A percentile compares a stretch with the other conserved stretches of the same genome.
Conservation (phyloP, 2,329 filamentous ascomycete species). For the Fusarium secorum region DNA sequence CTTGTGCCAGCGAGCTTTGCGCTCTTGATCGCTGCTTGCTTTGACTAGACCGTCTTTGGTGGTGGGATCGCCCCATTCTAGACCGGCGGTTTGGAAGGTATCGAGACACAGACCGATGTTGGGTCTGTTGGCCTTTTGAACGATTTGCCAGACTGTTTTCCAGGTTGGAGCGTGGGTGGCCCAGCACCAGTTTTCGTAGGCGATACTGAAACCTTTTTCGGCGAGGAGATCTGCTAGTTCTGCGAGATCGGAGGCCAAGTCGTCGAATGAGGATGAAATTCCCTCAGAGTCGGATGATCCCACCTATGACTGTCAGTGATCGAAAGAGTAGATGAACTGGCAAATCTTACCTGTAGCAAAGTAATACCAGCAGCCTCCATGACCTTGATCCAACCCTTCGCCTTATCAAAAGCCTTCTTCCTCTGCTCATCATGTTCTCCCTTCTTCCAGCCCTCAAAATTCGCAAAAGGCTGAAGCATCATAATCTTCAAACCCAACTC, state of each 20-base stretch:
- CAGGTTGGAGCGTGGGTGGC: slow-evolving; percentile 73
- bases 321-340: rapidly evolving
- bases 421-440: slow-evolving; percentile 59
- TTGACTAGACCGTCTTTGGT: slow-evolving; percentile 67
- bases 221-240: slow-evolving; percentile 70
- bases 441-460: slow-evolving; percentile 77
- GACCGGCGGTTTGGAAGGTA: slow-evolving; percentile 77
- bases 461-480: slow-evolving; percentile 78
- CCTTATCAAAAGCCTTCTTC: slow-evolving; percentile 68
- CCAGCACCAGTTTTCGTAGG: slow-evolving; percentile 88
- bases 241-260: slow-evolving; percentile 67
- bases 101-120: slow-evolving; percentile 81
- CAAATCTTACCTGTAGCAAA: slow-evolving; percentile 66
- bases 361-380: slow-evolving; percentile 75
- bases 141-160: slow-evolving; percentile 75
- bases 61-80: slow-evolving; percentile 77
- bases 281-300: slow-evolving; percentile 64
- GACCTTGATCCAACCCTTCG: slow-evolving; percentile 72
- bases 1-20: slow-evolving; percentile 59
- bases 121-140: slow-evolving; percentile 65
- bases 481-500: slow-evolving; percentile 66
- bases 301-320: slow-evolving; percentile 53
- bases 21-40: slow-evolving; percentile 48
- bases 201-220: slow-evolving; percentile 65
- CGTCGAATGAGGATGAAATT: slow-evolving; percentile 58